Base-by-base conservation (phyloP, 2,329 filamentous ascomycete species). In the Hypoxylon sp. region DNA sequence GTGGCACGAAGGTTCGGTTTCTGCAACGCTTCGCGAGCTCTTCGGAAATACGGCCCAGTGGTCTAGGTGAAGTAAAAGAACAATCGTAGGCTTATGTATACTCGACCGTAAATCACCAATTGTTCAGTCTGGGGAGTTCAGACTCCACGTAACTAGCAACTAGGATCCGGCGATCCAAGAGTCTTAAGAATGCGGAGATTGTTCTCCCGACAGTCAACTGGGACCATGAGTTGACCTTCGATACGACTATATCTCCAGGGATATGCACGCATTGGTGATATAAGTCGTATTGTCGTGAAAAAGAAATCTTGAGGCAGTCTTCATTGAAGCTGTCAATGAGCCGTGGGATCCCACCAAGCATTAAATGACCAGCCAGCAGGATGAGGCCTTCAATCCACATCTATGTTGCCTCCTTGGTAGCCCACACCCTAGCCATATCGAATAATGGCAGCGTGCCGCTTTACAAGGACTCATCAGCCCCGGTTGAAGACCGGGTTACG, bases 391-490 rank as follows among this genome's bases (percentile, higher is more conserved):
- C 68, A 8, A 61, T 70, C 24, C 62, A 62, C 21, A 31, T 71
- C 5, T 50, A 52, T 31, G n/a, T 74, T 19, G 62, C 66, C 32
- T 50, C 68, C 15, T 69, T 75, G 3, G 62, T 68, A 51, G 65
- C 68, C 39, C 44, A 71, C 32, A 48, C 54, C n/a, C 67, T 65
- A 8, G 67, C 69, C 7, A 65, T 47, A 8, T 54, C 67, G 4
- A 67, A 66, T 15, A 69, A 74, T 56, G 69, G 54, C 7, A 69
- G 44, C 24, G 55, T 57, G n/a, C 65, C 84, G 2, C 69, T 87
- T 46, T 92, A 92, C 84, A 92, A 91, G 76, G 83, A 93, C 75
- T 81, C 89, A 4, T 83, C 82, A 62, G 87, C 89, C 5, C 80
- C 87, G 6, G 82, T 93, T 13, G 88, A 92, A 56, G 86, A 86